Conservation (phyloP, 2,329 filamentous ascomycete genomes). For the Ceratocystiopsis sp. region DNA sequence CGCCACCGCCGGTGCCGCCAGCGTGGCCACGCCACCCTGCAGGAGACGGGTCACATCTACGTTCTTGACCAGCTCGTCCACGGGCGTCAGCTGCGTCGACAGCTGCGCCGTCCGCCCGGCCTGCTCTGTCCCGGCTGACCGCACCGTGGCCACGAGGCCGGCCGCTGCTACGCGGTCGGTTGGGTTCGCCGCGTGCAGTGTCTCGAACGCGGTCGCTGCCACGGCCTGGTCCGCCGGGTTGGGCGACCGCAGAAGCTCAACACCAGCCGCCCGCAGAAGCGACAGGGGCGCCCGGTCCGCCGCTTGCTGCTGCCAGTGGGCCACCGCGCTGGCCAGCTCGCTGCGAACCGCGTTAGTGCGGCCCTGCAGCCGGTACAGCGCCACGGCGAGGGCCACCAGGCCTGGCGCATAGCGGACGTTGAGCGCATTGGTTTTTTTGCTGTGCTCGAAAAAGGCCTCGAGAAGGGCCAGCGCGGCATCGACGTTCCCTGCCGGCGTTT, state of each 20-base stretch:
- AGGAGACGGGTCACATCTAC: slow-evolving; percentile 48
- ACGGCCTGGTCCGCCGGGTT: slow-evolving; percentile 47
- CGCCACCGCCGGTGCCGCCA: slow-evolving; percentile 21
- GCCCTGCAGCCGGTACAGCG: slow-evolving; percentile 61
- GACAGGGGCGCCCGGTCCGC: slow-evolving; percentile 26
- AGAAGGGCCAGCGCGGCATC: slow-evolving; percentile 59
- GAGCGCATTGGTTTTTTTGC: slow-evolving; percentile 33
- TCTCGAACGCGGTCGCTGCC: slow-evolving; percentile 65
- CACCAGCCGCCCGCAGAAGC: slow-evolving; percentile 66
- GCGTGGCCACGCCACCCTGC: slow-evolving; percentile 42
- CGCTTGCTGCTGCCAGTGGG: slow-evolving; percentile 54
- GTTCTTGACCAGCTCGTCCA: slow-evolving; percentile 42
- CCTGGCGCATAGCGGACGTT: slow-evolving; percentile 67
- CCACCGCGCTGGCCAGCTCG: slow-evolving; percentile 63
- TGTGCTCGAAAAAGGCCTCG: slow-evolving; percentile 52
- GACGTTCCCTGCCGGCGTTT: slow-evolving; percentile 28
- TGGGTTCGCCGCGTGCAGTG: slow-evolving; percentile 48
- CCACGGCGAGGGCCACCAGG: slow-evolving; percentile 61
- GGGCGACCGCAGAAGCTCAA: slow-evolving; percentile 62
- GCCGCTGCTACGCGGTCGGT: slow-evolving; percentile 55
- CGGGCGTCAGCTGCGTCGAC: slow-evolving; percentile 11
- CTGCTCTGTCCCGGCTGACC: slow-evolving; percentile 41
- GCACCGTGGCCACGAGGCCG: slow-evolving; percentile 72
- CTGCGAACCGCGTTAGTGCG: slow-evolving; percentile 53
- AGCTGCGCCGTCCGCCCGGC: slow-evolving; percentile 2